These are phyloP conservation scores for Pichia paraexigua DNA, from an alignment of 805 yeast species.

Conservation along the genomic window DNA sequence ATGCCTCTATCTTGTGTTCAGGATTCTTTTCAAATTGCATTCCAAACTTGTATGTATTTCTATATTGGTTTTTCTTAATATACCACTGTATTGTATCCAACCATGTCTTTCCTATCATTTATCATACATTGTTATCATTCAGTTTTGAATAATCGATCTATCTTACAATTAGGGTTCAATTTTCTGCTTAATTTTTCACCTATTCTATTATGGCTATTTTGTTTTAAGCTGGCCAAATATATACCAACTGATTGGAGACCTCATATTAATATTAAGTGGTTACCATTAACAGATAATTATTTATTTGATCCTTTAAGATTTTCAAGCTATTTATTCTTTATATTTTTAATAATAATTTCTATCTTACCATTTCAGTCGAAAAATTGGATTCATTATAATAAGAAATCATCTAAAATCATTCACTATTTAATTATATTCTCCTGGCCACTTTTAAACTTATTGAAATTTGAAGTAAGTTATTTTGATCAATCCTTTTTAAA, in stretches of 20 bases:
- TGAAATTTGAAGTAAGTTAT: slow-evolving; percentile 29
- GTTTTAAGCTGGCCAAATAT: slow-evolving; percentile 51
- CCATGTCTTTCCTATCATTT: too few species aligned
- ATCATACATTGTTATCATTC: too few species aligned
- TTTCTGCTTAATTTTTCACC: slow-evolving; percentile 44
- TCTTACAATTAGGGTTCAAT: slow-evolving; percentile 28
- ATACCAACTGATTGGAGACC: slow-evolving; percentile 52
- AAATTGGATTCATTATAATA: too few species aligned
- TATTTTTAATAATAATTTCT: not conserved
- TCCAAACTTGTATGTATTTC: too few species aligned
- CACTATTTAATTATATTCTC: slow-evolving; percentile 31
- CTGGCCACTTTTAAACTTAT: slow-evolving; percentile 45
- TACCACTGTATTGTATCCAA: too few species aligned
- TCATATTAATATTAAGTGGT: slow-evolving; percentile 39
- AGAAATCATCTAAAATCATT: not conserved
- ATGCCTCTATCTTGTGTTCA: too few species aligned
- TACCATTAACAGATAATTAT: slow-evolving; percentile 35
- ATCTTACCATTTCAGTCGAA: not conserved
- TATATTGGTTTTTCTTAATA: too few species aligned
- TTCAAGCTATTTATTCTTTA: not conserved
- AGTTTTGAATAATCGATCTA: too few species aligned
- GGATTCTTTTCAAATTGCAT: too few species aligned
- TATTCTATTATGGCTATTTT: slow-evolving; percentile 44
- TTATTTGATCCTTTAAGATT: slow-evolving; percentile 25
- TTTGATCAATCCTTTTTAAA: slow-evolving; percentile 31